Evolutionary conservation across 192 early-diverging fungal species (phyloP).

Genomic region (Mortierella hygrophila): DNA sequence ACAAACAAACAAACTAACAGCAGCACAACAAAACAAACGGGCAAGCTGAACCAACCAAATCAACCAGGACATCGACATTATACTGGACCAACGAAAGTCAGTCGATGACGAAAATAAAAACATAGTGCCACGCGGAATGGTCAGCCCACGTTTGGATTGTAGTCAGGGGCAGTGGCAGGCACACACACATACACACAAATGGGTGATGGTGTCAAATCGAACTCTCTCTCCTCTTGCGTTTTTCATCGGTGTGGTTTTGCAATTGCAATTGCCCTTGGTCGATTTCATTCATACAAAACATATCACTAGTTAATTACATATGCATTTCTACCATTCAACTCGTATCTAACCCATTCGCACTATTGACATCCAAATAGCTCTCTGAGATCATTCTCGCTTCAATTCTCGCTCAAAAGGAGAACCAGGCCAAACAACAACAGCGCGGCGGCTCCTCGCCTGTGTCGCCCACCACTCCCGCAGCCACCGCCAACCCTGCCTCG

Average conservation of each 20-base stretch:
- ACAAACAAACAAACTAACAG: background rate
- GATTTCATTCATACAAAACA: background rate
- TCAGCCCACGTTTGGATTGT: background rate
- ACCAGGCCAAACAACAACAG: conserved; percentile 30
- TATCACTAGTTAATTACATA: background rate
- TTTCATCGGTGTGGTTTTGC: conserved; percentile 4
- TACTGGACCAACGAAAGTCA: too few relatives aligned
- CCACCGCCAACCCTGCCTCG: conserved; percentile 25
- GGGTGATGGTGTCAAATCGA: background rate
- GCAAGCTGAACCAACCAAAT: background rate
- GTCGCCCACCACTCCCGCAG: conserved; percentile 9
- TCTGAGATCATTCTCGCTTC: conserved; percentile 57
- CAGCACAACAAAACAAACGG: background rate
- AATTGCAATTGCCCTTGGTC: background rate
- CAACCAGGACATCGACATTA: background rate
- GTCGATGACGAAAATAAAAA: background rate
- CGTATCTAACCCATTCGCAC: background rate
- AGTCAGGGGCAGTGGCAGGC: background rate
- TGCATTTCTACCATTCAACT: background rate
- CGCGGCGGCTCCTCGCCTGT: conserved; percentile 28
- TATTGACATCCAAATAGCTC: conserved; percentile 29
- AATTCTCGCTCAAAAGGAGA: conserved; percentile 47
- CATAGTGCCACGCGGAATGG: background rate
- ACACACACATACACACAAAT: background rate
- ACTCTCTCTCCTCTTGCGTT: background rate